Evolutionary conservation across 176 grass and related monocot genomes (phyloP), one percentile per base, ranked within the genome.

Genomic region (Phoenix dactylifera): DNA sequence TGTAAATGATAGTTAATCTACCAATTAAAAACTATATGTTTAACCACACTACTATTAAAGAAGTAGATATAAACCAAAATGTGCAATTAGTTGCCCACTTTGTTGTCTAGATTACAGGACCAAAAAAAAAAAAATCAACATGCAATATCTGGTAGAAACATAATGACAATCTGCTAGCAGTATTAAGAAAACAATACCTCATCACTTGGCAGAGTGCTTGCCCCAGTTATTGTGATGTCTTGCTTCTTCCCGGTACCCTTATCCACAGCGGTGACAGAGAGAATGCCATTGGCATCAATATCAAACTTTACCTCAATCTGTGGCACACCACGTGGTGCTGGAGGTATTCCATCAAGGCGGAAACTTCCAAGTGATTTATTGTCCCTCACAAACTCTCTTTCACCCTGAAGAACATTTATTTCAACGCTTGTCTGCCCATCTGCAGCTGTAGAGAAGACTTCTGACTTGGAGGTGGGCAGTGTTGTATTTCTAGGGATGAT

Each of bases 251-350:
- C 87, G 1, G 82, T 90, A 15, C 87, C 87, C 69, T 91, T 86
- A 58, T 91, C 87, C 24, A 83, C 72, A 2, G 87, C 83, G 16
- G 79, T 52, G 23, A 91, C 87, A 69, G 82, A 86, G 1, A 91
- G 83, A 56, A 89, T 85, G 53, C 86, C 82, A 0, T 89, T 89
- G 9, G 86, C 86, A 69, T 89, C 86, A 50, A 89, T 91, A 29
- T 91, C 87, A 65, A 91, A 91, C 49, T 85, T 91, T 18, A 91
- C 79, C 80, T 91, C 87, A 0, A 91, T 86, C 50, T 86, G 87
- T 4, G 83, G 87, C 58, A 91, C 79, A 54, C 87, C 87, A 28
- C 87, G 79, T 24, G 72, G 83, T 6, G 87, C 79, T 29, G 79
- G 87, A 73, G 87, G 83, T 52, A 91, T 86, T 32, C 87, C 87